Evolutionary conservation across 2,329 filamentous ascomycete genomes (phyloP).

Genomic region (Trichoderma cornu-damae): DNA sequence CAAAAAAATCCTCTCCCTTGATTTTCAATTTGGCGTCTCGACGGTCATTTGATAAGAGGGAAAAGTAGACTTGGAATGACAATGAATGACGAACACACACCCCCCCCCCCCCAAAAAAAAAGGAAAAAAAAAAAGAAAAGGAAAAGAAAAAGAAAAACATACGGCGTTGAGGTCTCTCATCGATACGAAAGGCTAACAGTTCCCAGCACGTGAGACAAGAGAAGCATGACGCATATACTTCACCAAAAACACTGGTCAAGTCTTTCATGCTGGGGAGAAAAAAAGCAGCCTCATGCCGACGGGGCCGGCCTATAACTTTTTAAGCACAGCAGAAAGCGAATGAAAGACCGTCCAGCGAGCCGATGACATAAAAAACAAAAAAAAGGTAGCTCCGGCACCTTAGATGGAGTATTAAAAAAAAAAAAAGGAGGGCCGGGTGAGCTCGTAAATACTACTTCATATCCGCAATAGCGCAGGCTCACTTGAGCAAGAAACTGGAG

Average conservation of each 20-base stretch:
- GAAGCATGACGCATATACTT: constrained; percentile 44
- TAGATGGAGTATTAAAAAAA: constrained; percentile 12
- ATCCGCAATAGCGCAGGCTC: constrained; percentile 20
- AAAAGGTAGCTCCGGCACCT: constrained; percentile 18
- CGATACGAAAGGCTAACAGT: constrained; percentile 36
- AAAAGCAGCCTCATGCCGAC: constrained; percentile 20
- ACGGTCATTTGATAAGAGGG: too few relatives aligned
- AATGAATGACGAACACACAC: too few relatives aligned
- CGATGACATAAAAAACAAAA: constrained; percentile 17
- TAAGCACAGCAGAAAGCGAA: constrained; percentile 19
- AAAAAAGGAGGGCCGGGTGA: constrained; percentile 19
- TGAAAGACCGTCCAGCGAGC: constrained; percentile 26
- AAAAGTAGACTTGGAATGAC: too few relatives aligned
- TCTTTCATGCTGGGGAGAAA: constrained; percentile 36
- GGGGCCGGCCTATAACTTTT: constrained; percentile 18
- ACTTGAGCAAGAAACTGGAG: constrained; percentile 18
- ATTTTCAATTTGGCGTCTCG: constrained; percentile 25
- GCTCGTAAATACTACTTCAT: constrained; percentile 17
- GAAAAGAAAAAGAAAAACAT: constrained; percentile 26
- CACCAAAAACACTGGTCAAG: constrained; percentile 39
- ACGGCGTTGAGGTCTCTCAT: constrained; percentile 38
- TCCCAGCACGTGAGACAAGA: constrained; percentile 44
- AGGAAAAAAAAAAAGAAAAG: constrained; percentile 21
- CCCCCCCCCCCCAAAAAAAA: neutral
- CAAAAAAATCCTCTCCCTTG: constrained; percentile 26